Conservation (phyloP, 1,284 basidiomycete genomes). For the Kwoniella shivajii region DNA sequence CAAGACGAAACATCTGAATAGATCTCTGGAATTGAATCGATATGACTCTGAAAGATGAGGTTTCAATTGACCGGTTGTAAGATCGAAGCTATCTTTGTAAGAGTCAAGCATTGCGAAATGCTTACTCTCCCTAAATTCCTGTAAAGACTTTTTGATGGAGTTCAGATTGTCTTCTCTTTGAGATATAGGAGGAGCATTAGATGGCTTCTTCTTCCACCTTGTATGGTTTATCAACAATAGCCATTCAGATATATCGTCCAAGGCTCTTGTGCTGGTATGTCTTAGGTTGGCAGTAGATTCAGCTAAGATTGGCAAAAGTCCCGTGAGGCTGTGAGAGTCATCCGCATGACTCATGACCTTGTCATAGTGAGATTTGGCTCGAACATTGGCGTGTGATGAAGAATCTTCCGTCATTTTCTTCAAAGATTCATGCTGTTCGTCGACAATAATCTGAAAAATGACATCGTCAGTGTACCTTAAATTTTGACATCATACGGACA, state of each 20-base stretch:
- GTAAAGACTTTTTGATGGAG: conserved; percentile 52
- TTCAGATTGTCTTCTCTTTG: conserved; percentile 55
- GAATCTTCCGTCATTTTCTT: conserved; percentile 16
- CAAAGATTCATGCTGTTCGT: conserved; percentile 32
- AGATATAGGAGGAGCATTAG: conserved; percentile 22
- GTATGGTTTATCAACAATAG: conserved; percentile 59
- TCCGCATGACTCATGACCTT: conserved; percentile 21
- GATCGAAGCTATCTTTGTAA: conserved; percentile 55
- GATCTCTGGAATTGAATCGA: conserved; percentile 42
- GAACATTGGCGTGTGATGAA: conserved; percentile 14
- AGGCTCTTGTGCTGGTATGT: conserved; percentile 49
- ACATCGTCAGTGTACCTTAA: background rate
- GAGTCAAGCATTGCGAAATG: conserved; percentile 60
- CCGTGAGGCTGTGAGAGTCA: conserved; percentile 21
- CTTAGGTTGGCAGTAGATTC: conserved; percentile 58
- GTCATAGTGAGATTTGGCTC: conserved; percentile 12
- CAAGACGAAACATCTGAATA: conserved; percentile 56
- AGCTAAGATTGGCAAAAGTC: conserved; percentile 60
- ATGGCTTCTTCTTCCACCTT: conserved; percentile 55
- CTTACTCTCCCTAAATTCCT: conserved; percentile 54
- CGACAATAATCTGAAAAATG: conserved; percentile 29
- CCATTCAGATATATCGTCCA: conserved; percentile 51
- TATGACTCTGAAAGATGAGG: conserved; percentile 15
- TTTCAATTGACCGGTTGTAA: conserved; percentile 39
- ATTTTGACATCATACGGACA: background rate